These are phyloP conservation scores for Zygotorulaspora danielsina DNA, from an alignment of 805 yeast species.

Conservation along the genomic window DNA sequence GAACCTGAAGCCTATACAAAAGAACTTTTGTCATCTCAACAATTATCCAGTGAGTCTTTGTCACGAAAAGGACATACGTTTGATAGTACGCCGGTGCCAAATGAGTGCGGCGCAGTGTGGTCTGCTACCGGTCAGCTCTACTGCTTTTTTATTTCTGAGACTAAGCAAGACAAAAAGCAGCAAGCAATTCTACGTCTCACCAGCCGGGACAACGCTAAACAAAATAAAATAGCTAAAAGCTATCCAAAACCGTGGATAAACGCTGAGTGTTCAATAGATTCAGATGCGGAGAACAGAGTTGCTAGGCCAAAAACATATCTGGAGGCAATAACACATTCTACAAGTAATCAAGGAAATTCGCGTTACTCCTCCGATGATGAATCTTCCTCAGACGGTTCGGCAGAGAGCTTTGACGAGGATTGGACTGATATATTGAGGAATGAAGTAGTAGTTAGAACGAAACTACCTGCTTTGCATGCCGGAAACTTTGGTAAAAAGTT, in stretches of 20 bases:
- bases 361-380: conserved; percentile 28
- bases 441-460: conserved; percentile 47
- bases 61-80: conserved; percentile 35
- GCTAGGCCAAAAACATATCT: conserved; percentile 34
- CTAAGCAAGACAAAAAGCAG: conserved; percentile 38
- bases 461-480: conserved; percentile 46
- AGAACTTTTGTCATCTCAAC: conserved; percentile 16
- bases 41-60: not conserved
- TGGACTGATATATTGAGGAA: conserved; percentile 61
- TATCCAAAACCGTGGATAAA: conserved; percentile 3
- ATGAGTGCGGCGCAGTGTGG: conserved; percentile 92
- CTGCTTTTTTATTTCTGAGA: conserved; percentile 71
- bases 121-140: conserved; percentile 70
- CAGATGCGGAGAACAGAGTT: conserved; percentile 15
- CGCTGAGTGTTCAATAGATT: conserved; percentile 4
- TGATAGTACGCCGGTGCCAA: conserved; percentile 87
- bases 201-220: conserved; percentile 26
- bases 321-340: conserved; percentile 25
- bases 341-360: conserved; percentile 12
- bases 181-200: conserved; percentile 31
- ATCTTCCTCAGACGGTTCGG: conserved; percentile 34
- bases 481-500: conserved; percentile 27
- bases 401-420: conserved; percentile 62
- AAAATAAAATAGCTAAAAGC: conserved; percentile 6
- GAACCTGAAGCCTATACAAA: conserved; percentile 39